phyloP scores from a whole-genome alignment of 352 stramenopile species.

The Peronosclerospora sorghi region DNA sequence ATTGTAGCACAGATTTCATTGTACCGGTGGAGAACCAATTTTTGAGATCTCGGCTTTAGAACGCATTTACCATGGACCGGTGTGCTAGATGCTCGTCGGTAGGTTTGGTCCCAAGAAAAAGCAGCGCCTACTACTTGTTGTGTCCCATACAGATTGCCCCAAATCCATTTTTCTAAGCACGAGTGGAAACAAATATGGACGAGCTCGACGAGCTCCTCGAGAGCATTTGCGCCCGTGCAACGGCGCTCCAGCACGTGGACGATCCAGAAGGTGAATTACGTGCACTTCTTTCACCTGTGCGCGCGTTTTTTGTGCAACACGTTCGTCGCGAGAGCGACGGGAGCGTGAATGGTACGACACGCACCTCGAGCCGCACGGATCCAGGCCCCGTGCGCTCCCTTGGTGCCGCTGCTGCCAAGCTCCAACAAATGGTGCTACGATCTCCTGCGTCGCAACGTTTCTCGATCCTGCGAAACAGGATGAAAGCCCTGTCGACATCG shows the following conservation, averaged over 20 bases:
- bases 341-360: slow-evolving; percentile 13
- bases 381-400: slow-evolving; percentile 17
- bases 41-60: too few relatives aligned
- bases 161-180: too few relatives aligned
- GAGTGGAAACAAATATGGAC: slow-evolving; percentile 26
- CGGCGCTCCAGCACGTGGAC: slow-evolving; percentile 20
- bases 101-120: too few relatives aligned
- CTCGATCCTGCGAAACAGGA: slow-evolving; percentile 6
- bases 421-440: slow-evolving; percentile 25
- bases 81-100: too few relatives aligned
- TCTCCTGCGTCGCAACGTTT: slow-evolving; percentile 6
- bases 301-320: slow-evolving; percentile 25
- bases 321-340: slow-evolving; percentile 3
- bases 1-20: too few relatives aligned
- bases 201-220: slow-evolving; percentile 55
- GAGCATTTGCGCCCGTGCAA: slow-evolving; percentile 30
- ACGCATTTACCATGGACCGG: too few relatives aligned
- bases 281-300: slow-evolving; percentile 43
- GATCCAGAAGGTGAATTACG: slow-evolving; percentile 32
- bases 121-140: too few relatives aligned
- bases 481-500: slow-evolving; percentile 4
- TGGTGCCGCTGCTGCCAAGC: slow-evolving; percentile 21
- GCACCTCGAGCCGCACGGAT: slow-evolving; percentile 12
- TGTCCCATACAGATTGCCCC: too few relatives aligned
- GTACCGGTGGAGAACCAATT: too few relatives aligned